Evolutionary conservation across 148 eudicot species (phyloP).

Genomic region (Silene latifolia): DNA sequence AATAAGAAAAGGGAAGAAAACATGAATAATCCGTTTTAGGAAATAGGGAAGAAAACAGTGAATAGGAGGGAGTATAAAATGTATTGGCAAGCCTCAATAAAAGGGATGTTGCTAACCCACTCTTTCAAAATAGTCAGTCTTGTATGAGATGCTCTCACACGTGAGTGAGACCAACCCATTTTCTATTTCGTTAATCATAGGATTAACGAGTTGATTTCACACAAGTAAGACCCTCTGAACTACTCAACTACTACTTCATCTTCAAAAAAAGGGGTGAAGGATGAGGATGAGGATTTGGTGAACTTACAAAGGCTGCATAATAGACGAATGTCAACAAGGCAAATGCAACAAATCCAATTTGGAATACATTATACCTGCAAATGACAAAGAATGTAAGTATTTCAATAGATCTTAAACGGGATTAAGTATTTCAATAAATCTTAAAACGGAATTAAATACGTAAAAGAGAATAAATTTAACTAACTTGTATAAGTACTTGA

Average conservation of each 20-base stretch:
- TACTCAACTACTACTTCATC: no score
- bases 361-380: slow-evolving; percentile 92
- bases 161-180: no score
- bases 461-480: slow-evolving; percentile 22
- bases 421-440: slow-evolving; percentile 14
- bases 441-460: neutral
- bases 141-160: no score
- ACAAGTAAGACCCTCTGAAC: no score
- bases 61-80: no score
- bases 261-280: neutral
- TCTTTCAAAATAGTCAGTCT: neutral
- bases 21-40: no score
- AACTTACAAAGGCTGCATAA: slow-evolving; percentile 85
- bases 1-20: no score
- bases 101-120: neutral
- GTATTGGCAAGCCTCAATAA: no score
- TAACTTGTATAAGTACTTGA: slow-evolving; percentile 93
- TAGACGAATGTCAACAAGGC: slow-evolving; percentile 79
- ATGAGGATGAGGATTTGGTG: neutral
- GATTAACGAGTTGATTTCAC: no score
- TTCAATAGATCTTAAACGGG: neutral
- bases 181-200: no score
- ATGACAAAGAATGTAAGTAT: slow-evolving; percentile 15
- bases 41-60: no score
- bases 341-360: slow-evolving; percentile 73